Evolutionary conservation across 1,284 basidiomycete genomes (phyloP).

Genomic region (Trichosporon faecale): DNA sequence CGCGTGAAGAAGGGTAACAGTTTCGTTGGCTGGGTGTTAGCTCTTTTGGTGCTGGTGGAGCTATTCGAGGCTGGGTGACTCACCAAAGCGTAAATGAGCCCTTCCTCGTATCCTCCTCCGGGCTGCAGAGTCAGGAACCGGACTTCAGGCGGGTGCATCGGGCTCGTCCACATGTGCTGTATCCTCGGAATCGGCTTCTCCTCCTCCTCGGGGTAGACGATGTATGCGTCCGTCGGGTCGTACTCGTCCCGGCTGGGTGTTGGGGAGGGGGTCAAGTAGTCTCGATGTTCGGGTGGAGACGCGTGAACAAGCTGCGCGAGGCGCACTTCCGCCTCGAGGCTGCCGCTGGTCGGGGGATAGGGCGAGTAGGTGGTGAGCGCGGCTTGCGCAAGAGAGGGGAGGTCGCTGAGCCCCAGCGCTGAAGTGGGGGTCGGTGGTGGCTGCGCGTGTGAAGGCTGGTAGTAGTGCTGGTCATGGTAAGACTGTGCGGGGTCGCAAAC

Average conservation of each 20-base stretch:
- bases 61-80: not conserved
- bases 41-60: not conserved
- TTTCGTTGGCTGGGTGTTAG: not conserved
- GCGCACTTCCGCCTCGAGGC: not conserved
- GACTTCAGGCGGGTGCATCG: not conserved
- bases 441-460: not conserved
- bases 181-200: not conserved
- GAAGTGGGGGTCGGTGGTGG: not conserved
- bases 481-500: not conserved
- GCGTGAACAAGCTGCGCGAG: not conserved
- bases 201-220: not conserved
- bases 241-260: not conserved
- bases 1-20: not conserved
- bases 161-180: conserved; percentile 7
- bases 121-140: not conserved
- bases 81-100: not conserved
- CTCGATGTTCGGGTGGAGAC: not conserved
- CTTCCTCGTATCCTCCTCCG: not conserved
- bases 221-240: not conserved
- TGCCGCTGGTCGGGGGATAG: not conserved
- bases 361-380: not conserved
- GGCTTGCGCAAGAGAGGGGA: not conserved
- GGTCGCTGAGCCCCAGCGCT: not conserved
- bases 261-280: not conserved
- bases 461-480: not conserved